phyloP scores from a whole-genome alignment of 2,329 filamentous ascomycete species.

The Cladobotryum protrusum region DNA sequence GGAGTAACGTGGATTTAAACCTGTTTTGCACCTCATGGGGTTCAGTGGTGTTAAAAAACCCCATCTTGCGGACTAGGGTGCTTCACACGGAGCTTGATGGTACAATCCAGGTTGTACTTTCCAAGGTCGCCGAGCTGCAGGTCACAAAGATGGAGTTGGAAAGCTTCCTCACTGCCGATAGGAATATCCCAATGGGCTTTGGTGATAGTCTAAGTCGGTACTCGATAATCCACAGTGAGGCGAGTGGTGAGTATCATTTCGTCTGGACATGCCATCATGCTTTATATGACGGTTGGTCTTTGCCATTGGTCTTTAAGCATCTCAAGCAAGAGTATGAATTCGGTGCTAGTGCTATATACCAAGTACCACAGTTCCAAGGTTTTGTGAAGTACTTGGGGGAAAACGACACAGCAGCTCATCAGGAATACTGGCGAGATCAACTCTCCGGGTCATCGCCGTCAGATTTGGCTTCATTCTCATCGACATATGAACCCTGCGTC shows the following conservation, averaged over 20 bases:
- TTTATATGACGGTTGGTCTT: background rate
- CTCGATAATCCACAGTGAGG: background rate
- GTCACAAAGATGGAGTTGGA: background rate
- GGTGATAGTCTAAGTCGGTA: background rate
- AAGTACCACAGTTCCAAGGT: no score
- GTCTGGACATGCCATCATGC: constrained; percentile 2
- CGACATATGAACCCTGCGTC: background rate
- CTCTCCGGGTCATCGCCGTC: no score
- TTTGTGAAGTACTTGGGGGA: no score
- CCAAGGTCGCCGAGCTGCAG: no score
- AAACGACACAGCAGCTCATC: no score
- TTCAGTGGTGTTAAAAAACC: no score
- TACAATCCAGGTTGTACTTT: no score
- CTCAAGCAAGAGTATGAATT: background rate
- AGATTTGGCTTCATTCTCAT: background rate
- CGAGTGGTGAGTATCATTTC: background rate
- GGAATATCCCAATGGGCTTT: background rate
- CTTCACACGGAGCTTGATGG: no score
- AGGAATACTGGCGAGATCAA: background rate
- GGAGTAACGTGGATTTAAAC: background rate
- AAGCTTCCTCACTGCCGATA: background rate
- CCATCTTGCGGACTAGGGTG: no score
- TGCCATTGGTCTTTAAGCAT: background rate
- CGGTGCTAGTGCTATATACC: no score
- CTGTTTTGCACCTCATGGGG: background rate